Conservation (phyloP, 345 rosid species). For the Camelina sativa region DNA sequence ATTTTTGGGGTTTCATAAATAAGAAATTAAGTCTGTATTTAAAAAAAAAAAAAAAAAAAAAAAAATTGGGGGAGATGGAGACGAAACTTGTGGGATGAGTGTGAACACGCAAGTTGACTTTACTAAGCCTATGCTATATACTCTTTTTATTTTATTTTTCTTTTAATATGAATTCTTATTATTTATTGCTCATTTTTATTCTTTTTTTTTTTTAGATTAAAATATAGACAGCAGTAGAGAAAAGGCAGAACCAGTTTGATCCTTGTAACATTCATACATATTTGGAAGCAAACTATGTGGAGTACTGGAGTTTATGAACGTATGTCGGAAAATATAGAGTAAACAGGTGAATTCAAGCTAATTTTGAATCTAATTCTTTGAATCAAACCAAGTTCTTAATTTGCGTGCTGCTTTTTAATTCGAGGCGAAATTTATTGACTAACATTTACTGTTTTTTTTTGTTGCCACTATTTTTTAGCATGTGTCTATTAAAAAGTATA, state of each 20-base stretch:
- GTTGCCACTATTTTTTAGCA: background rate
- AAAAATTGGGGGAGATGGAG: conserved; percentile 23
- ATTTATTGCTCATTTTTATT: conserved; percentile 26
- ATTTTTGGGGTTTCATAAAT: conserved; percentile 37
- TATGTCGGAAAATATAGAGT: background rate
- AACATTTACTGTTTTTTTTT: conserved; percentile 1
- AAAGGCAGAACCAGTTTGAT: background rate
- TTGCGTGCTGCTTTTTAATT: conserved; percentile 7
- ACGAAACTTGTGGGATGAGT: conserved; percentile 40
- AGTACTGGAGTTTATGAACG: background rate
- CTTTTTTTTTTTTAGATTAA: background rate
- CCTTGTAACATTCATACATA: background rate
- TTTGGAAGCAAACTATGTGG: conserved; percentile 29
- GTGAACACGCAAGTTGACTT: conserved; percentile 51
- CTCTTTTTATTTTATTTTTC: conserved; percentile 2
- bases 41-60: too few species aligned
- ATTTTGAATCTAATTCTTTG: background rate
- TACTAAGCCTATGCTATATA: conserved; percentile 1
- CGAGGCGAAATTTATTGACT: conserved; percentile 19
- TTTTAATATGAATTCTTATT: background rate
- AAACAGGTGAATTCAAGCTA: background rate
- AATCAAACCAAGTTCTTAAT: background rate
- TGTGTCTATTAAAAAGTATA: conserved; percentile 2
- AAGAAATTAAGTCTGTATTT: conserved; percentile 27
- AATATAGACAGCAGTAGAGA: background rate